These are phyloP conservation scores for Meredithiella fracta DNA, from an alignment of 2,329 filamentous ascomycete species.

Conservation along the genomic window DNA sequence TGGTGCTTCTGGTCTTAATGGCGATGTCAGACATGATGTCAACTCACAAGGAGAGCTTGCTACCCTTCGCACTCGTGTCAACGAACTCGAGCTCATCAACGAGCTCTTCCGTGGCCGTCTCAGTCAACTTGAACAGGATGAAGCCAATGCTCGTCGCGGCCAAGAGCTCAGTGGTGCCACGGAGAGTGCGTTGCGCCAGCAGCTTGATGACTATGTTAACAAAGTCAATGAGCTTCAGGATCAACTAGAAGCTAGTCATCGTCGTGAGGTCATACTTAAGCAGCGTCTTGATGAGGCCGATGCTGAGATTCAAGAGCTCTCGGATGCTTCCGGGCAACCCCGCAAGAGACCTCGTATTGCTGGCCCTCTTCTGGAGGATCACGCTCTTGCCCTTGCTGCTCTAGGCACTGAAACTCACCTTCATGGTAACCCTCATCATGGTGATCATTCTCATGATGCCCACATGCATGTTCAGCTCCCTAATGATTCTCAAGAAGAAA, in stretches of 20 bases:
- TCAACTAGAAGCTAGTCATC: slow-evolving; percentile 60
- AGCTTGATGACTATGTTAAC: slow-evolving; percentile 32
- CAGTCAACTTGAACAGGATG: slow-evolving; percentile 62
- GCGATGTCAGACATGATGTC: slow-evolving; percentile 49
- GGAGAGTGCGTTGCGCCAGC: slow-evolving; percentile 38
- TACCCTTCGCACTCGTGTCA: slow-evolving; percentile 83
- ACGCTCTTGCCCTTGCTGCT: slow-evolving; percentile 21
- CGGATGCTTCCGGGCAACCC: slow-evolving; percentile 19
- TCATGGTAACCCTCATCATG: slow-evolving; percentile 22
- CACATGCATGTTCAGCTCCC: slow-evolving; percentile 5
- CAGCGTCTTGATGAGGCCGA: slow-evolving; percentile 67
- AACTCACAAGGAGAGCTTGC: slow-evolving; percentile 55
- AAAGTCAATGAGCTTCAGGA: slow-evolving; percentile 33
- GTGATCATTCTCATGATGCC: slow-evolving; percentile 18
- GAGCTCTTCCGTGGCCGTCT: slow-evolving; percentile 63
- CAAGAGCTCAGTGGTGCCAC: slow-evolving; percentile 39
- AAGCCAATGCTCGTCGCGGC: slow-evolving; percentile 47
- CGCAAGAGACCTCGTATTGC: slow-evolving; percentile 11
- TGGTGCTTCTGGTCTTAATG: slow-evolving; percentile 36
- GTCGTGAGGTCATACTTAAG: slow-evolving; percentile 67
- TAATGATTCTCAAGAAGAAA: slow-evolving; percentile 2
- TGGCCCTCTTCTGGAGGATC: slow-evolving; percentile 23
- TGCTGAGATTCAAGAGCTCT: slow-evolving; percentile 27
- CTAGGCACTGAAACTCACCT: slow-evolving; percentile 24
- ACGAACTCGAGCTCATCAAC: slow-evolving; percentile 89